Evolutionary conservation across 2,329 filamentous ascomycete genomes (phyloP), one percentile per base, ranked within the genome.

Genomic region (Diaporthe citrichinensis): DNA sequence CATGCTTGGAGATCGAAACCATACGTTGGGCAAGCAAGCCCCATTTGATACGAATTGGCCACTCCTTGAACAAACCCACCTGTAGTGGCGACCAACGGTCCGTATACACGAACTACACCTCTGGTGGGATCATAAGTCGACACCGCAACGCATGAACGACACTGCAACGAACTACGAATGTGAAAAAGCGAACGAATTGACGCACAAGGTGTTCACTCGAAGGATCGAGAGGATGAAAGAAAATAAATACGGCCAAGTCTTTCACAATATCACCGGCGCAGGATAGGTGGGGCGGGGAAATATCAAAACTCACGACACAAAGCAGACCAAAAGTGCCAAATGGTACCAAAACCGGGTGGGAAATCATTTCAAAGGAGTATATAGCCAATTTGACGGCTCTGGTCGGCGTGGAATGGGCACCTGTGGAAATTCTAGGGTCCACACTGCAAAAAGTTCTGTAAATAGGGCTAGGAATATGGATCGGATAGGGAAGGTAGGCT

Each of bases 71-170:
- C 44, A 4, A 39, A 36, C 15, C 10, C 44, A 44, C 31, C 23
- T 57, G 25, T 23, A 15, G 31, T 39, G 36, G 57, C 55, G 20
- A 25, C 28, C 28, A 20, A 41, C 14, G 34, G 44, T 55, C 23
- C n/a, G 46, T 65, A 28, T 65, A 34, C 58, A 41, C 46, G 31
- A 20, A 28, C 15, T 36, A n/a, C 58, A 25, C 28, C 34, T n/a
- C 15, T 23, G 34, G 15, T 4, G 36, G 23, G 34, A 25, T 44
- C 12, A 73, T 25, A 36, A 55, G 28, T 31, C 36, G 46, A 73
- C 20, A 53, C 34, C 31, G 57, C 36, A 36, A 73, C n/a, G 71
- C 44, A 57, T 65, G 68, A 73, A 73, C 58, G 71, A 73, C 41
- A 55, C n/a, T 44, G 36, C 58, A 53, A 72, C 51, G 41, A 61